Evolutionary conservation across 2,329 filamentous ascomycete species (phyloP), one percentile per base, ranked within the genome.

Genomic region (Tricladium varicosporioides): DNA sequence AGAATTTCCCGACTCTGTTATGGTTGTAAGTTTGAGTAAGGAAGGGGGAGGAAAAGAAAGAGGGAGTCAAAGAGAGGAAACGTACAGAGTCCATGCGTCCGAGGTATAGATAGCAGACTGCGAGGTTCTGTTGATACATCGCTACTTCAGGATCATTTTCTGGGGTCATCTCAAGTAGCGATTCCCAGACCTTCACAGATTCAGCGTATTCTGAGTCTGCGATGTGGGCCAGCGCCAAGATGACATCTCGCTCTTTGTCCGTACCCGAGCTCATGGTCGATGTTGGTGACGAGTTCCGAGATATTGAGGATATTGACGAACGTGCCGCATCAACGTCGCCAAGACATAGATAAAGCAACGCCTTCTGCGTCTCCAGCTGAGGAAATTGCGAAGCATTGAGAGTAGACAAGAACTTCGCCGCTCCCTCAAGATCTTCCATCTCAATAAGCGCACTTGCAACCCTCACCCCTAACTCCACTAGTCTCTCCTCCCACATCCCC

Each of bases 341-440:
- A 1, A 96, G 76, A 44, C 90, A 83, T 45, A 97, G 75, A 79
- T 86, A 89, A 36, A 97, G 74, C 40, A 97, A 76, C 2, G 87
- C 82, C 60, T 78, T 79, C 4, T 81, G 76, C 11, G 79, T 72
- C 2, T 72, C 72, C 64, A 71, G 75, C 74, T 16, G 72, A 69
- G 65, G 75, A 67, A 16, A 72, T 67, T 69, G 32, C 1, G 48
- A 31, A 3, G 61, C 18, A 9, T 58, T 75, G 13, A 96, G 71
- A 2, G 79, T 84, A 16, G 78, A 76, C 1, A 99, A 75, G 66
- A 95, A 91, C 31, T 87, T 78, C 1, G 81, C 84, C 0, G 93
- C 94, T 4, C 89, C 91, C 2, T 89, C 84, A 0, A 95, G 71
- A 69, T 99, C 93, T 8, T 91, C 91, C 86, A 97, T 95, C 71